These are phyloP conservation scores for Aurantiochytrium sp. DNA, from an alignment of 108 stramenopile genomes.

Conservation along the genomic window DNA sequence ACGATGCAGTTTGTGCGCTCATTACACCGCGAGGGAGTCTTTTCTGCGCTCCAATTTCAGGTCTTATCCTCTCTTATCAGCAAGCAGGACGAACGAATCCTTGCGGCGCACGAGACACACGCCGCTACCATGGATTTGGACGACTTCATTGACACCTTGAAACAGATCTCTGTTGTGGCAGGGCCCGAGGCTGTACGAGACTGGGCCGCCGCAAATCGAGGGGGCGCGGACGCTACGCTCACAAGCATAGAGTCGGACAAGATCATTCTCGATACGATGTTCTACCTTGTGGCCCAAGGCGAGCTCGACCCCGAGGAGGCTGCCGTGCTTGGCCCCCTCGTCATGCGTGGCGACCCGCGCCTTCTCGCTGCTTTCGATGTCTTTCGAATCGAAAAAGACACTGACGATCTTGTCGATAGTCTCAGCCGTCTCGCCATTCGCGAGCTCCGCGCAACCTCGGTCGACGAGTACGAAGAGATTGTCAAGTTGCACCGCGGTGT, in stretches of 20 bases:
- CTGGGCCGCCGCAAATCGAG: background rate
- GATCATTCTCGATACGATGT: background rate
- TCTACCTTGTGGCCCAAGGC: background rate
- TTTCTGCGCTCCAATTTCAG: background rate
- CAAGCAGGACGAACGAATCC: background rate
- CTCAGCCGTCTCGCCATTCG: background rate
- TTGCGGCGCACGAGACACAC: background rate
- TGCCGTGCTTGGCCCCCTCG: background rate
- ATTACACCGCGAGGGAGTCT: background rate
- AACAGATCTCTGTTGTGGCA: background rate
- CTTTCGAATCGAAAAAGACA: background rate
- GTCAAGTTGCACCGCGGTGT: background rate
- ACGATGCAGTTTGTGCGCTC: background rate
- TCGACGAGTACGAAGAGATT: background rate
- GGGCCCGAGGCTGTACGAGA: background rate
- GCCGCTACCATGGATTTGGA: background rate
- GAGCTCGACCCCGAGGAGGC: background rate
- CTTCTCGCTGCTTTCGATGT: background rate
- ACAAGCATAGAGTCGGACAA: background rate
- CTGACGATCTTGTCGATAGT: background rate
- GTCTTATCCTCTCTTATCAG: background rate
- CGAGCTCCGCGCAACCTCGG: background rate
- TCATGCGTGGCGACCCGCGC: background rate
- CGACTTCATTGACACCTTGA: background rate
- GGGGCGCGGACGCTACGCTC: background rate